These are phyloP conservation scores for Grifola frondosa DNA, from an alignment of 1,284 basidiomycete genomes.

Conservation along the genomic window DNA sequence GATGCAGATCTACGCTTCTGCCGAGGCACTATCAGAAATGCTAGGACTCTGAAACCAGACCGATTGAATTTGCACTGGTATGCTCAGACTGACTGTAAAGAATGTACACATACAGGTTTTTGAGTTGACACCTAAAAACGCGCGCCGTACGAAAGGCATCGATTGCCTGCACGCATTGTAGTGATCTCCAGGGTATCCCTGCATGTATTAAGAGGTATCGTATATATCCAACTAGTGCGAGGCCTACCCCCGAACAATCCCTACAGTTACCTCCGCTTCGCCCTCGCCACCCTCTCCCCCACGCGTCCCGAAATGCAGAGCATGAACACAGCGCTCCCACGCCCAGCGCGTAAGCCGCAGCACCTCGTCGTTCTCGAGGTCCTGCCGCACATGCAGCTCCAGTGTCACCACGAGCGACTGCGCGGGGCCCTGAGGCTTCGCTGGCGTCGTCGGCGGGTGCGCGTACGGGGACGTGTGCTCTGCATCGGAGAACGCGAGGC, in stretches of 20 bases:
- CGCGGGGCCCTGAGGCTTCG: slow-evolving; percentile 27
- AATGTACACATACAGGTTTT: too few relatives aligned
- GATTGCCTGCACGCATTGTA: too few relatives aligned
- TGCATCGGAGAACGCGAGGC: slow-evolving; percentile 27
- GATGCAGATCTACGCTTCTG: too few relatives aligned
- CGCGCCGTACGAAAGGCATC: too few relatives aligned
- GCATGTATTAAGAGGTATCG: too few relatives aligned
- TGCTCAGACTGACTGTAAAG: too few relatives aligned
- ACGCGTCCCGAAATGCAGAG: slow-evolving; percentile 31
- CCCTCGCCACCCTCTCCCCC: slow-evolving; percentile 32
- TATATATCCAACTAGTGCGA: neutral
- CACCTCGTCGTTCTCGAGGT: slow-evolving; percentile 72
- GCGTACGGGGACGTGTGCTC: slow-evolving; percentile 20
- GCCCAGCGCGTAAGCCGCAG: slow-evolving; percentile 72
- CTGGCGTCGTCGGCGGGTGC: slow-evolving; percentile 12
- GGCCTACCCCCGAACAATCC: slow-evolving; percentile 38
- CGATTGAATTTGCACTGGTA: too few relatives aligned
- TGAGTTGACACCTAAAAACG: too few relatives aligned
- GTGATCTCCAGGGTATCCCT: too few relatives aligned
- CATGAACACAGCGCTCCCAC: slow-evolving; percentile 57
- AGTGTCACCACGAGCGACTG: slow-evolving; percentile 77
- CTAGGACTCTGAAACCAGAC: too few relatives aligned
- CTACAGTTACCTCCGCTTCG: slow-evolving; percentile 48
- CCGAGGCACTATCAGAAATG: too few relatives aligned
- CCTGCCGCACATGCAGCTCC: slow-evolving; percentile 71